Conservation (phyloP, 257 asterid genomes). For the Przewalskia tangutica region DNA sequence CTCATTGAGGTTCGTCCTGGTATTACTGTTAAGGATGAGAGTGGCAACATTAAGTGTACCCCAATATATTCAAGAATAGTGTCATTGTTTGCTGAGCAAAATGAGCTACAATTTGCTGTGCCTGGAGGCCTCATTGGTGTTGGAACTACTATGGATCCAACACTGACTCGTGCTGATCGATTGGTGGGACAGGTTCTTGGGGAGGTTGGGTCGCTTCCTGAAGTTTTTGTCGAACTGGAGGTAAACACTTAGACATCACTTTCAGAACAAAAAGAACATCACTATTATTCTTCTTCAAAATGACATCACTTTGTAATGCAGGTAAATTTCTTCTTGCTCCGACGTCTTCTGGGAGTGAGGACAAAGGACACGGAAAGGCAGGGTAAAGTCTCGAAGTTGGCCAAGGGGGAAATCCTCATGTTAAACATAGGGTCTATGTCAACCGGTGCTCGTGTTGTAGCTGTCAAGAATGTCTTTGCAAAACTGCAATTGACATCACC, state of each 20-base stretch:
- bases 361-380: slow-evolving; percentile 88
- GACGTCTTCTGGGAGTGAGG: slow-evolving; percentile 85
- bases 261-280: not conserved
- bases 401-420: slow-evolving; percentile 94
- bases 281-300: not conserved
- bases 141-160: slow-evolving; percentile 98
- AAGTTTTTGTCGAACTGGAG: slow-evolving; percentile 82
- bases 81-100: slow-evolving; percentile 86
- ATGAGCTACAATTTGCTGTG: slow-evolving; percentile 90
- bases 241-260: slow-evolving; percentile 21
- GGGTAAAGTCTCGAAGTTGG: slow-evolving; percentile 77
- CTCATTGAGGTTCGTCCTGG: slow-evolving; percentile 97
- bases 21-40: slow-evolving; percentile 85
- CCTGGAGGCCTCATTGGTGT: slow-evolving; percentile 99
- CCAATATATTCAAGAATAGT: slow-evolving; percentile 93
- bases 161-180: slow-evolving; percentile 97
- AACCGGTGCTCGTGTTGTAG: slow-evolving; percentile 87
- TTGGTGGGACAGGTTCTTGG: slow-evolving; percentile 99
- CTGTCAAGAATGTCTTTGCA: slow-evolving; percentile 80
- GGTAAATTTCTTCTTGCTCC: slow-evolving; percentile 87
- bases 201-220: slow-evolving; percentile 95
- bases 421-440: slow-evolving; percentile 97
- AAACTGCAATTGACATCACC: slow-evolving; percentile 91
- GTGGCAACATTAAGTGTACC: slow-evolving; percentile 75
- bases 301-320: slow-evolving; percentile 12